Percentiles rank a stretch among this genome's conserved stretches.
Evolutionary conservation across 2,329 filamentous ascomycete species (phyloP).

Genomic region (Trichoderma sp.): DNA sequence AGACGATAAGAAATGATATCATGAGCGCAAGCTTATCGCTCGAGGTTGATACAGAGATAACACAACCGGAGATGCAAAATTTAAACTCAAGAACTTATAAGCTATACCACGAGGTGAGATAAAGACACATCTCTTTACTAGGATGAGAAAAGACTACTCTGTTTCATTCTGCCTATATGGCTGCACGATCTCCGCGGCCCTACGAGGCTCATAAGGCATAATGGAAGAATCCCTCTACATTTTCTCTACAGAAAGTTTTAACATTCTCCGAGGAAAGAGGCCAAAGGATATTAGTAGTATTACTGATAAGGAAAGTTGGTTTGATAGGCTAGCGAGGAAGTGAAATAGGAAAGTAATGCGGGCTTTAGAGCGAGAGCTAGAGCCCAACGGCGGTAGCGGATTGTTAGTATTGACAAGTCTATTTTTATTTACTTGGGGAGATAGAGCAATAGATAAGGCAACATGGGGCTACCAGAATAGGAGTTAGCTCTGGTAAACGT

Average conservation of each 20-base stretch:
- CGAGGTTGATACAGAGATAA: not conserved
- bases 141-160: not conserved
- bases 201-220: not conserved
- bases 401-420: not conserved
- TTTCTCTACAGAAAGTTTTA: not conserved
- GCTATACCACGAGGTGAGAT: not conserved
- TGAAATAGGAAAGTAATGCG: not conserved
- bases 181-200: not conserved
- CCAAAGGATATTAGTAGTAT: not conserved
- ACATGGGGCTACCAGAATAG: too few species aligned
- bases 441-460: not conserved
- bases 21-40: not conserved
- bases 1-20: not conserved
- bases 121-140: not conserved
- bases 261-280: not conserved
- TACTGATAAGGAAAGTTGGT: not conserved
- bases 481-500: not conserved
- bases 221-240: not conserved
- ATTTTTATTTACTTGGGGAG: not conserved
- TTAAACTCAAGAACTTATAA: not conserved
- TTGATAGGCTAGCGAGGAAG: not conserved
- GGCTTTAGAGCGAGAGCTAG: not conserved
- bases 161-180: not conserved
- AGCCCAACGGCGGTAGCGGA: not conserved
- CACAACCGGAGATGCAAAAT: slow-evolving; percentile 16